Base-by-base conservation (phyloP, 2,329 filamentous ascomycete genomes). In the Aspergillus vadensis region DNA sequence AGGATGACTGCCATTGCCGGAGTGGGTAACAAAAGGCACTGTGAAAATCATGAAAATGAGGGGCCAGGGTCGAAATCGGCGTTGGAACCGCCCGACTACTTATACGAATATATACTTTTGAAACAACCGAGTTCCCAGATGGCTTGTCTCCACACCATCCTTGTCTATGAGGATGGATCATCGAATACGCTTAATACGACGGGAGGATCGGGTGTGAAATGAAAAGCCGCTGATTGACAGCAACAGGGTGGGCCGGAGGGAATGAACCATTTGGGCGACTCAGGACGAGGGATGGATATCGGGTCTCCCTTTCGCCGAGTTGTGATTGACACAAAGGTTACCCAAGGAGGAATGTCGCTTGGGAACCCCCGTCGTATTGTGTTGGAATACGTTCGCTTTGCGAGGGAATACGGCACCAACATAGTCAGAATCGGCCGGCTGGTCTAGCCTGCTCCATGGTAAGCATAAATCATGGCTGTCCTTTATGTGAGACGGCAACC, bases 1-100 rank as follows among this genome's bases (percentile, higher is more conserved):
- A 54, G 17, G 39, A 73, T 54, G 8, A 72, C 19, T 47, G 68
- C 63, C 70, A 74, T 74, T 14, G 44, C 23, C 5, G 15, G 44
- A 23, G 19, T 44, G 41, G 14, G 19, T 44, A 14, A 19, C 41
- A 12, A 44, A 23, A 43, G 39, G 39, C n/a, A 7, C 15, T 4
- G 14, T 17, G 44, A n/a, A 15, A 27, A 27, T 21, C 23, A n/a
- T 36, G 7, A 25, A 23, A 30, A 15, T 5, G 14, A 49, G 10
- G 8, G 44, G 14, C 14, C 19, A 49, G 5, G 10, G 10, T 36
- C 19, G 14, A 44, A 49, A 15, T 23, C 15, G n/a, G 15, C 4
- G 14, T 17, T 49, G 23, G 14, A 27, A 9, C 15, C 8, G 32
- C 32, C 32, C 12, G 32, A 36, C 12, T 36, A 36, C 32, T 36